Base-by-base conservation (phyloP, 352 stramenopile genomes). In the Nothophytophthora sp. region DNA sequence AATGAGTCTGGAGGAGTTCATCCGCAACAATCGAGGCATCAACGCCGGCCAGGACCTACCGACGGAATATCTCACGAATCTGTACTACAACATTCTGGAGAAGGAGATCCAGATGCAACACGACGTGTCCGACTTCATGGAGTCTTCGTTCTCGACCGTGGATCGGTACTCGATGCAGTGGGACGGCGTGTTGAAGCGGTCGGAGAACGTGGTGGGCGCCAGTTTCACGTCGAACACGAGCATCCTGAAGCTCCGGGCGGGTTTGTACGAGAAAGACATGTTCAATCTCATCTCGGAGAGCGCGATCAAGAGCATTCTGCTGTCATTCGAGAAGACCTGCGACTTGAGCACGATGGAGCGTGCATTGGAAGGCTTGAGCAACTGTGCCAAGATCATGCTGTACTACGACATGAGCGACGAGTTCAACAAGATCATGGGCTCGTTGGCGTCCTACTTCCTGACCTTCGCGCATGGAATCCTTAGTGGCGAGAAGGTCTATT, bases 21-120 rank as follows among this genome's bases (percentile, higher is more conserved):
- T 96, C 20, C 75, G 83, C 39, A 96, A 96, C 47, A 96, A 96
- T 50, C 80, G 83, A 4, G 86, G 86, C 10, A 95, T 95, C 34
- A 96, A 93, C 37, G 82, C 60, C 1, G 86, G 81, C 2, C 33
- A 96, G 24, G 86, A 96, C 33, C 54, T 96, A 1, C 86, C 86
- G 0, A 55, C 39, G 1, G 76, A 83, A 36, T 96, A 93, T 53
- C 43, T 94, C 44, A 76, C 67, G 7, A 66, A 80, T 28, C 38
- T 95, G 42, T 95, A 94, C 59, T 73, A 88, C 50, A 90, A 92
- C 55, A 93, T 96, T 28, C 45, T 81, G 15, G 56, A 86, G 12
- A 80, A 89, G 45, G 75, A 96, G 55, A 96, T 96, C 50, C 79
- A 96, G 63, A 96, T 95, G 86, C 83, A 94, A 57, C 79, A 89